phyloP scores from a whole-genome alignment of 1,284 basidiomycete species.

The Hypsizygus ulmarius region DNA sequence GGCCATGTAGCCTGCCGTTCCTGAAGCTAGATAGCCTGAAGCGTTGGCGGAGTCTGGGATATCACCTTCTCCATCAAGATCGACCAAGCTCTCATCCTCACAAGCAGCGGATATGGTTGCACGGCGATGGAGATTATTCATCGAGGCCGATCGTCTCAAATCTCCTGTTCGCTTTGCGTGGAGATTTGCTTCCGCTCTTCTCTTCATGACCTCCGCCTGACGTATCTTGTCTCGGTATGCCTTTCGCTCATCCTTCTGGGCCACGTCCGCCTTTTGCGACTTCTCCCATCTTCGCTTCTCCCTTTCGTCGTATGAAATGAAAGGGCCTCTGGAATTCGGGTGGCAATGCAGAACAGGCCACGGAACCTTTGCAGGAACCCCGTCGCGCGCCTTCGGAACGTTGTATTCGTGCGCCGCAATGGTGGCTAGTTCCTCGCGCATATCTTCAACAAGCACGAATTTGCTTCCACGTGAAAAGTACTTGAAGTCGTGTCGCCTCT shows the following conservation, averaged over 20 bases:
- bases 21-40: conserved; percentile 66
- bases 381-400: conserved; percentile 48
- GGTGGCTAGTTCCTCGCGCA: conserved; percentile 74
- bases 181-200: conserved; percentile 42
- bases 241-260: conserved; percentile 47
- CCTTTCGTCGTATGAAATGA: conserved; percentile 67
- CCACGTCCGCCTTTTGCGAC: conserved; percentile 48
- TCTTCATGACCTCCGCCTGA: conserved; percentile 38
- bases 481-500: conserved; percentile 82
- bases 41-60: conserved; percentile 55
- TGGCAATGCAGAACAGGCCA: conserved; percentile 78
- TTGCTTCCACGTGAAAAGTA: conserved; percentile 83
- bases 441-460: conserved; percentile 91
- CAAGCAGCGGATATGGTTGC: conserved; percentile 31
- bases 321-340: conserved; percentile 67
- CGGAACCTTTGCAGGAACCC: conserved; percentile 41
- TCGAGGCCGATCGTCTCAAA: conserved; percentile 73
- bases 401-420: conserved; percentile 68
- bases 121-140: conserved; percentile 70
- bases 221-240: conserved; percentile 38
- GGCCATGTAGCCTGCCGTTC: conserved; percentile 61
- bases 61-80: conserved; percentile 51
- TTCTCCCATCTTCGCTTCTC: conserved; percentile 67
- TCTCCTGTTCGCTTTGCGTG: conserved; percentile 48
- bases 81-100: conserved; percentile 36